These are phyloP conservation scores for Hypocrella siamensis DNA, from an alignment of 2,329 filamentous ascomycete species.

Conservation along the genomic window DNA sequence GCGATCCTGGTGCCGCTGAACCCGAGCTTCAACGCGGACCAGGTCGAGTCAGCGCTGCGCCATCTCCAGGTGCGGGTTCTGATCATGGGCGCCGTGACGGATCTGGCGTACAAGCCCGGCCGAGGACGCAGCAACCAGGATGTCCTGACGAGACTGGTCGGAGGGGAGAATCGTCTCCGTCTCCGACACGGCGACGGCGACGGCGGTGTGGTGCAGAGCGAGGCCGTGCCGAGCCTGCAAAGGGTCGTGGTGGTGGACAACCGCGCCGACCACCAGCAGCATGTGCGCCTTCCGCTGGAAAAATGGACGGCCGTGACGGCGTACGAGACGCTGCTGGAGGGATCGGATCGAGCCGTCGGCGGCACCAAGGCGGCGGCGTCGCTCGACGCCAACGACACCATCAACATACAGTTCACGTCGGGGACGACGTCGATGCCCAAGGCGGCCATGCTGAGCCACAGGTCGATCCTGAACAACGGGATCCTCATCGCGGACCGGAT, in stretches of 20 bases:
- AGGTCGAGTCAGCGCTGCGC: constrained; percentile 62
- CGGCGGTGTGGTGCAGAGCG: constrained; percentile 16
- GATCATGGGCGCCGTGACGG: constrained; percentile 76
- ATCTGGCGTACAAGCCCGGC: constrained; percentile 51
- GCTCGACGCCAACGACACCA: constrained; percentile 49
- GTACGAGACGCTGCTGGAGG: constrained; percentile 24
- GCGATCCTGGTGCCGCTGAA: constrained; percentile 88
- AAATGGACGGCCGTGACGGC: constrained; percentile 26
- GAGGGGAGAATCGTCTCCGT: constrained; percentile 8
- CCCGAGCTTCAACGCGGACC: constrained; percentile 67
- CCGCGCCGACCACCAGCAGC: constrained; percentile 29
- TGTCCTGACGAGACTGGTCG: constrained; percentile 29
- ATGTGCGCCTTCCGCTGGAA: constrained; percentile 26
- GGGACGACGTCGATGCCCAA: constrained; percentile 89
- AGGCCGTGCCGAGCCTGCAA: constrained; percentile 50
- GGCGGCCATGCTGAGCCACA: constrained; percentile 77
- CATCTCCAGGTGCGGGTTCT: constrained; percentile 62
- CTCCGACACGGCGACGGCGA: too few species aligned
- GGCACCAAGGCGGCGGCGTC: constrained; percentile 27
- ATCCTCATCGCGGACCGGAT: constrained; percentile 71
- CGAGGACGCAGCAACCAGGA: constrained; percentile 35
- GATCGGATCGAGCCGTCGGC: constrained; percentile 17
- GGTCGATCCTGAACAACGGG: constrained; percentile 85
- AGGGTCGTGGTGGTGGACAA: constrained; percentile 71
- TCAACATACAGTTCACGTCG: constrained; percentile 94